These are phyloP conservation scores for Penicillium sp. DNA, from an alignment of 2,329 filamentous ascomycete genomes.

Conservation along the genomic window DNA sequence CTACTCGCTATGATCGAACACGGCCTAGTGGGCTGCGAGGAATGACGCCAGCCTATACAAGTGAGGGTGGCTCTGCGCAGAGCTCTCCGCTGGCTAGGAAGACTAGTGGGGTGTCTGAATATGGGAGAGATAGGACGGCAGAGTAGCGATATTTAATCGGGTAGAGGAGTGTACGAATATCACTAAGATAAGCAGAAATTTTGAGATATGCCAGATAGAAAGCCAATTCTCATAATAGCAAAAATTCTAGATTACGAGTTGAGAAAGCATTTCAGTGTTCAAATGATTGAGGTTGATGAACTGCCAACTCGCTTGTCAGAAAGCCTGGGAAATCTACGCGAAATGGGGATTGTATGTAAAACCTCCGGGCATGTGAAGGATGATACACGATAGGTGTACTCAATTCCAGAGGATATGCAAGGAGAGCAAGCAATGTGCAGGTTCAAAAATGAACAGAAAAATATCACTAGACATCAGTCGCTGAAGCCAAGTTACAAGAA, in stretches of 20 bases:
- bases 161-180: background rate
- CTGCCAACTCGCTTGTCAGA: background rate
- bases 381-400: background rate
- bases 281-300: background rate
- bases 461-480: slow-evolving; percentile 16
- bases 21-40: slow-evolving; percentile 23
- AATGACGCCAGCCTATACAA: slow-evolving; percentile 22
- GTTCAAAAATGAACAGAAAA: slow-evolving; percentile 8
- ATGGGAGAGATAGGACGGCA: slow-evolving; percentile 33
- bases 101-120: slow-evolving; percentile 26
- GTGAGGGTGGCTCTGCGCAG: slow-evolving; percentile 16
- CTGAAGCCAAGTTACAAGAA: slow-evolving; percentile 20
- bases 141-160: background rate
- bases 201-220: background rate
- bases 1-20: slow-evolving; percentile 19
- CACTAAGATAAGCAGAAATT: background rate
- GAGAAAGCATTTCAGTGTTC: background rate
- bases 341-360: background rate
- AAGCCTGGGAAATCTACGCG: background rate
- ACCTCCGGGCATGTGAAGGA: background rate
- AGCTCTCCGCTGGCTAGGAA: slow-evolving; percentile 39
- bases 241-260: background rate
- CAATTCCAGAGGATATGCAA: slow-evolving; percentile 14
- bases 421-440: slow-evolving; percentile 16
- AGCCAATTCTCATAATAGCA: background rate